These are phyloP conservation scores for Verbascum thapsus DNA, from an alignment of 257 asterid species.

Conservation along the genomic window DNA sequence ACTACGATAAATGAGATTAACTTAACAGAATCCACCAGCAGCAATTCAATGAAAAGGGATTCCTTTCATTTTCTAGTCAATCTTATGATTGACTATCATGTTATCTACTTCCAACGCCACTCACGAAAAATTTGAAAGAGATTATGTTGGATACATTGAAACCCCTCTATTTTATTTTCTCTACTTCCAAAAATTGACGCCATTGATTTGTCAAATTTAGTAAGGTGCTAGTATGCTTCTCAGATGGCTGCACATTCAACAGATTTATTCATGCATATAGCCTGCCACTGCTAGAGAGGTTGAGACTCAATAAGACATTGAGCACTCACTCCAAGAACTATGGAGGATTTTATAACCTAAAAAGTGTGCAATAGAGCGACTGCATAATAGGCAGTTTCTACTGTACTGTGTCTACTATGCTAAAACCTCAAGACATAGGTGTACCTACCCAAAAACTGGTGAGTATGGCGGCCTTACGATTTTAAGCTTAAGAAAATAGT, in stretches of 20 bases:
- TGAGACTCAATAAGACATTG: neutral
- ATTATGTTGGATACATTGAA: neutral
- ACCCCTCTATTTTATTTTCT: neutral
- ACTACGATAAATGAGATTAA: neutral
- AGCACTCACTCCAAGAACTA: neutral
- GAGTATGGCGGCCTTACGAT: conserved; percentile 8
- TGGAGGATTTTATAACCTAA: conserved; percentile 11
- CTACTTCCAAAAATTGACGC: neutral
- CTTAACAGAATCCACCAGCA: neutral
- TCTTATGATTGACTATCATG: neutral
- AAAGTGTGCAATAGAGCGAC: neutral
- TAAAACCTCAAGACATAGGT: conserved; percentile 4
- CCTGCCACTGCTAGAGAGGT: neutral
- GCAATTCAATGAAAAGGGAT: conserved; percentile 5
- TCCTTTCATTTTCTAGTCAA: neutral
- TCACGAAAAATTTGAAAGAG: neutral
- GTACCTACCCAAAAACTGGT: conserved; percentile 3
- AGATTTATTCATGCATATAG: conserved; percentile 1
- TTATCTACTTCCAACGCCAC: neutral
- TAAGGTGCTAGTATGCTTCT: conserved; percentile 1
- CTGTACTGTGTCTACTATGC: neutral
- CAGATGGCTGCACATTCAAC: conserved; percentile 9
- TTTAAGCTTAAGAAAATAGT: neutral
- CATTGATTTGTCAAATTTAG: conserved; percentile 1
- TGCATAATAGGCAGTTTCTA: neutral